phyloP scores from a whole-genome alignment of 331 rosid genomes.

The Erythrophleum ivorense region DNA sequence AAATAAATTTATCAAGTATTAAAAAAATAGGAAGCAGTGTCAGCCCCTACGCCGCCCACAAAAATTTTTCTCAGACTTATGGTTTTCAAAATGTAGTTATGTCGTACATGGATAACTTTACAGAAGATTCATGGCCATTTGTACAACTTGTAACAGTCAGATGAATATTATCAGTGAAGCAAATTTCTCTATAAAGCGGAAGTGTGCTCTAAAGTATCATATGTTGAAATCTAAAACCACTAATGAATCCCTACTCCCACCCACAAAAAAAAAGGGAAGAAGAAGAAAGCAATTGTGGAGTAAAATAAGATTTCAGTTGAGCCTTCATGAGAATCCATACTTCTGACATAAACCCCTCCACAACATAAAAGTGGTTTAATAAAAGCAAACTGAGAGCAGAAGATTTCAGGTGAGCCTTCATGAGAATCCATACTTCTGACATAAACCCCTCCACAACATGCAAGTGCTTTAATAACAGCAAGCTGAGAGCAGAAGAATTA shows the following conservation, averaged over 20 bases:
- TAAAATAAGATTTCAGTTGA: neutral
- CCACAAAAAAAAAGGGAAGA: neutral
- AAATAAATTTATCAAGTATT: conserved; percentile 21
- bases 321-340: no score
- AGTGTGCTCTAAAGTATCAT: conserved; percentile 1
- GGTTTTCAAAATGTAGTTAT: neutral
- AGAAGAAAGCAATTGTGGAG: neutral
- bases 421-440: neutral
- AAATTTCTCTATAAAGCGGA: neutral
- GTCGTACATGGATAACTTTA: neutral
- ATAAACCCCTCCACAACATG: conserved; percentile 10
- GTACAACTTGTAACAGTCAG: conserved; percentile 19
- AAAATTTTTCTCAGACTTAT: neutral
- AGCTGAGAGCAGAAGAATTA: neutral
- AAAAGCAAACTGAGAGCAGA: no score
- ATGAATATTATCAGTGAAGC: neutral
- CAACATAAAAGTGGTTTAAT: no score
- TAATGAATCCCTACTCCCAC: neutral
- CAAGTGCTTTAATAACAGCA: neutral
- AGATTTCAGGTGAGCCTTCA: conserved; percentile 10
- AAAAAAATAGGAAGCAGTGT: conserved; percentile 26
- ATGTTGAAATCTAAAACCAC: neutral
- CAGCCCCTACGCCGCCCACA: neutral
- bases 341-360: no score
- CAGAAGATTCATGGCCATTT: conserved; percentile 22